Percentiles rank a stretch among this genome's conserved stretches.
phyloP scores from a whole-genome alignment of 805 yeast species.

The Hanseniaspora opuntiae region DNA sequence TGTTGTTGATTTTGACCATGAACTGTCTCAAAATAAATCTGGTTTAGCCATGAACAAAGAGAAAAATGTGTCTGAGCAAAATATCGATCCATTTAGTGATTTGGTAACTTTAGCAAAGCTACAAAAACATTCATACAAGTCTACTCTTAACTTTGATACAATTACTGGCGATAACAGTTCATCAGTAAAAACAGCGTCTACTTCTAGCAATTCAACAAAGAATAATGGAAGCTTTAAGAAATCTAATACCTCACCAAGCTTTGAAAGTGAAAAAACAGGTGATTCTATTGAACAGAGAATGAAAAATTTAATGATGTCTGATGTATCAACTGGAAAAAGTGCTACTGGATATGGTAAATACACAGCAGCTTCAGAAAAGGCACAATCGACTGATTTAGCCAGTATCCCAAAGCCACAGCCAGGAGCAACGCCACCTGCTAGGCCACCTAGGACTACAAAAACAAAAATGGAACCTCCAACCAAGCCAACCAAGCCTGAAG shows the following conservation, averaged over 20 bases:
- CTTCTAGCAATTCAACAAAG: not conserved
- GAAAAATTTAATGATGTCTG: slow-evolving; percentile 31
- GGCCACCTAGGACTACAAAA: slow-evolving; percentile 20
- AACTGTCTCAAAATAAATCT: not conserved
- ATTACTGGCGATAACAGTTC: not conserved
- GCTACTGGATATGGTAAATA: slow-evolving; percentile 76
- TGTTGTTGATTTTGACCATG: not conserved
- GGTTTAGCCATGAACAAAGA: not conserved
- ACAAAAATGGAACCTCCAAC: not conserved
- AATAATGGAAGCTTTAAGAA: not conserved
- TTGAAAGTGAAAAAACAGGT: slow-evolving; percentile 14
- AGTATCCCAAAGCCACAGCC: slow-evolving; percentile 8
- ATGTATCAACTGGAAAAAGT: slow-evolving; percentile 35
- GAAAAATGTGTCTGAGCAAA: not conserved
- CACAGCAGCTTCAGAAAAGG: slow-evolving; percentile 29
- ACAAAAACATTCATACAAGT: not conserved
- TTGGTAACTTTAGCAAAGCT: slow-evolving; percentile 7
- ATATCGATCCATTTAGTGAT: slow-evolving; percentile 5
- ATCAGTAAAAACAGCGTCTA: slow-evolving; percentile 6
- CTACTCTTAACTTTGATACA: slow-evolving; percentile 1
- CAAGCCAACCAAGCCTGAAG: slow-evolving; percentile 15
- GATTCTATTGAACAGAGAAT: slow-evolving; percentile 43
- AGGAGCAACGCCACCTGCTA: slow-evolving; percentile 14
- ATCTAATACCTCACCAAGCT: not conserved
- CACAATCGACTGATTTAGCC: not conserved